A percentile compares a stretch with the other conserved stretches of the same genome.
These are phyloP conservation scores for Fraxinus dipetala DNA, from an alignment of 305 asterid species.

Conservation along the genomic window DNA sequence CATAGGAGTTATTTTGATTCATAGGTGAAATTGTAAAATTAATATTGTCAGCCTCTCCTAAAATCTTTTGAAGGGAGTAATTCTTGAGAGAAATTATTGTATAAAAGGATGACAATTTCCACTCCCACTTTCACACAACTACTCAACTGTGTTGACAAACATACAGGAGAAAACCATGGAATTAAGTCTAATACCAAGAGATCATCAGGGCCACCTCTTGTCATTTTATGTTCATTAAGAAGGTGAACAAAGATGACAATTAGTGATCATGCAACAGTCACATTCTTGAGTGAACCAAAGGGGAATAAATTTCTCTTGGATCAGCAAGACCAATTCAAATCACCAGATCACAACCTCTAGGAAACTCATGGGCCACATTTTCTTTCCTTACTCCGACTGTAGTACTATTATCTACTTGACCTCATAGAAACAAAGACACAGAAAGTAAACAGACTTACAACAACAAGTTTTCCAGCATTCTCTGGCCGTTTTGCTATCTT, in stretches of 20 bases:
- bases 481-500: slow-evolving; percentile 73
- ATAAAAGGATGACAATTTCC: not conserved
- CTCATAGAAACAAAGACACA: not conserved
- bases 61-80: not conserved
- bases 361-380: not conserved
- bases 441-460: slow-evolving; percentile 49
- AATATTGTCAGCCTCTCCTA: not conserved
- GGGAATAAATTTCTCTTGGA: not conserved
- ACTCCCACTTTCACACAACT: not conserved
- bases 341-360: not conserved
- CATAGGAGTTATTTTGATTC: not conserved
- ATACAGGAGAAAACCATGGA: not conserved
- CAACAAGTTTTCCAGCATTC: slow-evolving; percentile 80
- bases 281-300: not conserved
- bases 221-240: not conserved
- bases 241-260: not conserved
- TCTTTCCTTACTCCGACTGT: not conserved
- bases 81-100: not conserved
- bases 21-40: not conserved
- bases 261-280: not conserved
- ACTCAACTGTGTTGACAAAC: not conserved
- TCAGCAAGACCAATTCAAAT: not conserved
- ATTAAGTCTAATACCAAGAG: not conserved
- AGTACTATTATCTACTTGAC: not conserved
- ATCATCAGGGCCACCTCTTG: not conserved